Conservation (phyloP, 305 asterid genomes). For the Fraxinus paxiana region DNA sequence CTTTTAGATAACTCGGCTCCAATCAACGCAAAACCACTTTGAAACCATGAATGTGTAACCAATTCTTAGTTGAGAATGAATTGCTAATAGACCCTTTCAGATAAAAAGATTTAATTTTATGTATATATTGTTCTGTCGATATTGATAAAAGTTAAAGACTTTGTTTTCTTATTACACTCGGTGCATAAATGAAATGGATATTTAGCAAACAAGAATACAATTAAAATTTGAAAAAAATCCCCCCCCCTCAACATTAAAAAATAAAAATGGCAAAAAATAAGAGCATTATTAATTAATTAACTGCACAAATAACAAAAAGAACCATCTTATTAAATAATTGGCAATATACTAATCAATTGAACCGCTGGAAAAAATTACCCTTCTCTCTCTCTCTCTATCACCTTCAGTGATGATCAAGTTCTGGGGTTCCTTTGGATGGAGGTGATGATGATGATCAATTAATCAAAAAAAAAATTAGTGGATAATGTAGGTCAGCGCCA, state of each 20-base stretch:
- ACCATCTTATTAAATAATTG: not conserved
- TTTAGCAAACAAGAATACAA: not conserved
- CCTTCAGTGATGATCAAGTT: not conserved
- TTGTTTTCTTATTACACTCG: not conserved
- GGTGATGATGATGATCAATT: not conserved
- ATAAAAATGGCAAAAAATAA: not conserved
- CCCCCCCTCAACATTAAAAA: not conserved
- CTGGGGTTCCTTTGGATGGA: not conserved
- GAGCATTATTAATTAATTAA: not conserved
- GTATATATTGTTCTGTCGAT: not conserved
- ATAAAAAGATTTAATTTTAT: not conserved
- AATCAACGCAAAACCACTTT: not conserved
- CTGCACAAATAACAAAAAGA: not conserved
- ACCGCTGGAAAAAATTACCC: not conserved
- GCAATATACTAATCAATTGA: not conserved
- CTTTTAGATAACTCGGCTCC: not conserved
- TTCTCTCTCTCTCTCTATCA: not conserved
- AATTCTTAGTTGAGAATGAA: not conserved
- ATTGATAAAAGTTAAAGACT: not conserved
- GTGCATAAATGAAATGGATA: not conserved
- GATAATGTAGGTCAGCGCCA: constrained; percentile 70
- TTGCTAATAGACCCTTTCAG: not conserved
- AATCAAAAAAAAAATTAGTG: constrained; percentile 34
- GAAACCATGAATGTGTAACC: not conserved
- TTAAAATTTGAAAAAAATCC: too few species aligned